Base-by-base conservation (phyloP, 805 yeast genomes). In the Nakazawaea wickerhamii region DNA sequence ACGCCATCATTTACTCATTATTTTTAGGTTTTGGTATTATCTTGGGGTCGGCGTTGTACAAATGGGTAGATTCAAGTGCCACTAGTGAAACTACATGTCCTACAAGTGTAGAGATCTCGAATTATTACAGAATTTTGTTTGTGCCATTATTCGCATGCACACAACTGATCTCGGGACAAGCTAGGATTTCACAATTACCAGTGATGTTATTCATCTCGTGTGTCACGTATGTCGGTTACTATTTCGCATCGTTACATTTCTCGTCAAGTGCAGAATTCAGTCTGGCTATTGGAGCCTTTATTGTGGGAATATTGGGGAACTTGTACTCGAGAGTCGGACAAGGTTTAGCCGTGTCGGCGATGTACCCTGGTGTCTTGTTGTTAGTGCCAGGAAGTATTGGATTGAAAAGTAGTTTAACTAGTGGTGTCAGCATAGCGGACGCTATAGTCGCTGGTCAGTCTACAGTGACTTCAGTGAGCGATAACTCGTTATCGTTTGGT, bases 361-460 rank as follows among this genome's bases (percentile, higher is more conserved):
- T 86, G 91, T 60, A 87, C 44, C 95, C 95, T 0, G 95, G 87
- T 0, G 84, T 86, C 32, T 85, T 86, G 52, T 88, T 84, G 2
- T 86, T 81, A 55, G 95, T 86, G 30, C 95, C 95, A 1, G 78
- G 85, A 2, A 93, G 95, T 58, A 76, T 87, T 44, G 95, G 95
- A 2, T 75, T 89, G 1, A 85, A 84, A 51, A 78, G 86, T 34
- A 71, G 87, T 4, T 67, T 86, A 42, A 70, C 86, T 3, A 73
- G 89, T 0, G 95, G 95, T 38, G 67, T 86, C 15, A 62, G 67
- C 23, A 70, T 72, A 35, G 95, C 95, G 2, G 77, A 84, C 50
- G 65, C 67, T 42, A 71, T 85, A 36, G 74, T 71, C 3, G 64
- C 71, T 23, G 40, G 57, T 3, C 45, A 54, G 7, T 54, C 59